Percentiles rank a stretch among this genome's conserved stretches.
Conservation (phyloP, 306 rosid species). For the Rosa persica region DNA sequence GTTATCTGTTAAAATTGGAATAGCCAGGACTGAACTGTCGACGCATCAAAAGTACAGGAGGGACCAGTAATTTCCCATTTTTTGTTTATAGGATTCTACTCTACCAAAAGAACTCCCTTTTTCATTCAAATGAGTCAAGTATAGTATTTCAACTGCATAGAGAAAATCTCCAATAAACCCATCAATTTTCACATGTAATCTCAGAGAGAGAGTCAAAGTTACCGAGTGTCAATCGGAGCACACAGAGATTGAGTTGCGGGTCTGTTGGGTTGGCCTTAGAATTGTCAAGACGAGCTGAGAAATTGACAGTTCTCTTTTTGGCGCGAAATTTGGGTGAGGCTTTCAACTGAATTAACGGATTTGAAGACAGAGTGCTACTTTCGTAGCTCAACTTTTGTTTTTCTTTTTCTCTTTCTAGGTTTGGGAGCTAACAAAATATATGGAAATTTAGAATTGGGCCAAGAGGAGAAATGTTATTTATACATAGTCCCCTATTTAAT, state of each 20-base stretch:
- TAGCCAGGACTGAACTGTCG: too few relatives aligned
- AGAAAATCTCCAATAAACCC: background rate
- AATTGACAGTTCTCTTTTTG: constrained; percentile 26
- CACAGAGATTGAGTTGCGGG: constrained; percentile 73
- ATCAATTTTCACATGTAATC: background rate
- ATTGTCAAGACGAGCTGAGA: constrained; percentile 53
- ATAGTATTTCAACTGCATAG: constrained; percentile 32
- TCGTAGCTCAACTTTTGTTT: constrained; percentile 32
- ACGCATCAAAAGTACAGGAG: too few relatives aligned
- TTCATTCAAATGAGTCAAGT: background rate
- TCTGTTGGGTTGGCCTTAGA: constrained; percentile 40
- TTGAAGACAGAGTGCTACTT: constrained; percentile 11
- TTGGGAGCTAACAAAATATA: constrained; percentile 13
- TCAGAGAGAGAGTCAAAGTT: constrained; percentile 1
- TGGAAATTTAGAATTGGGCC: background rate
- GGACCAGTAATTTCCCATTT: too few relatives aligned
- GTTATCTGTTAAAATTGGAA: too few relatives aligned
- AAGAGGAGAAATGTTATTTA: too few relatives aligned
- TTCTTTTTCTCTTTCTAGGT: background rate
- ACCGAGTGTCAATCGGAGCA: constrained; percentile 93
- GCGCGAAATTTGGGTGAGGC: constrained; percentile 28
- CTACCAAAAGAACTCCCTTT: background rate
- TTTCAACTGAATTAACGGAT: constrained; percentile 36
- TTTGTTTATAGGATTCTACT: background rate
- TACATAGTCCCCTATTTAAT: too few relatives aligned